Conservation (phyloP, 805 yeast species). For the Millerozyma acaciae region DNA sequence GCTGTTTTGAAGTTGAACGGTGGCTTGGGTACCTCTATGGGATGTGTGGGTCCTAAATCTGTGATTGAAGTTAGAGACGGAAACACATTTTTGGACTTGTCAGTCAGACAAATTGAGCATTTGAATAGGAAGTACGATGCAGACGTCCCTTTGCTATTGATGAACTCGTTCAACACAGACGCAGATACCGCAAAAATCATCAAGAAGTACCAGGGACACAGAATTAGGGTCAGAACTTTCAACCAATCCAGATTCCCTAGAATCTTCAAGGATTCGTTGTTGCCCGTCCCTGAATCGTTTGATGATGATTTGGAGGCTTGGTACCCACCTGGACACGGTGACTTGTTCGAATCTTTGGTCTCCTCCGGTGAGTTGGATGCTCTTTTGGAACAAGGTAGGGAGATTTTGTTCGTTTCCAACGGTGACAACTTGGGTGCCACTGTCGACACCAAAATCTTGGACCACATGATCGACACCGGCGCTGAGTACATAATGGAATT, state of each 20-base stretch:
- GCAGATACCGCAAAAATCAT: conserved; percentile 91
- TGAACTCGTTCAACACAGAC: conserved; percentile 98
- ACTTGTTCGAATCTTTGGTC: conserved; percentile 84
- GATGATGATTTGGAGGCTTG: conserved; percentile 80
- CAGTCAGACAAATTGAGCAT: conserved; percentile 96
- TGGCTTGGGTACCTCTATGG: conserved; percentile 99
- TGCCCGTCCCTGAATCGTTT: conserved; percentile 82
- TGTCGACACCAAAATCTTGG: conserved; percentile 83
- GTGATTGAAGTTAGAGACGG: conserved; percentile 99
- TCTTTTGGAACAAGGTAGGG: conserved; percentile 89
- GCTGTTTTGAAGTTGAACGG: conserved; percentile 97
- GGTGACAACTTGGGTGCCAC: conserved; percentile 99
- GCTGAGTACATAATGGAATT: conserved; percentile 98
- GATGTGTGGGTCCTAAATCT: conserved; percentile 98
- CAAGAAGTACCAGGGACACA: conserved; percentile 94
- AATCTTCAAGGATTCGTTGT: conserved; percentile 88
- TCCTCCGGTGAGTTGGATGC: conserved; percentile 90
- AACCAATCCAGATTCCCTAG: conserved; percentile 98
- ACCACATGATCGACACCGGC: conserved; percentile 87
- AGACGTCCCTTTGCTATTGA: conserved; percentile 91
- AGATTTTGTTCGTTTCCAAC: conserved; percentile 89
- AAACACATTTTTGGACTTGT: conserved; percentile 89
- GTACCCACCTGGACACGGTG: conserved; percentile 99
- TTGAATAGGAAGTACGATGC: conserved; percentile 85
- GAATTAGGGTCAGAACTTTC: conserved; percentile 91